A percentile compares a stretch with the other conserved stretches of the same genome.
These are phyloP conservation scores for Penicillium robsamsonii DNA, from an alignment of 495 filamentous ascomycete species.

Conservation along the genomic window DNA sequence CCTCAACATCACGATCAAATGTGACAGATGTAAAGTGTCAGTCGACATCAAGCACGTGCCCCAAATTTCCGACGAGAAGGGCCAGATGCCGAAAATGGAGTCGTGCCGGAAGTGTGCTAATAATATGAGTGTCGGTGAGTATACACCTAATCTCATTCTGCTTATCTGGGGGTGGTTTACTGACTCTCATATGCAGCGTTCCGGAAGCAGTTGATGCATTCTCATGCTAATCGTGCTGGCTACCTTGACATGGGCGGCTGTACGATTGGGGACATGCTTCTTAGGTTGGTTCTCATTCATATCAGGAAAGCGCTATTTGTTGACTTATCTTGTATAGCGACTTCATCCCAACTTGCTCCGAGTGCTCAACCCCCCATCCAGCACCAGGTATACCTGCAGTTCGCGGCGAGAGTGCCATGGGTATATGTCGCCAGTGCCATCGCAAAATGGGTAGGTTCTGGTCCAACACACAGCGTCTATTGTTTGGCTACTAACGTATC, in stretches of 20 bases:
- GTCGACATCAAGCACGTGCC: conserved; percentile 70
- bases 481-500: neutral
- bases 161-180: neutral
- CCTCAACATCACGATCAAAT: conserved; percentile 75
- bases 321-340: conserved; percentile 44
- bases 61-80: conserved; percentile 40
- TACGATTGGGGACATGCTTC: conserved; percentile 74
- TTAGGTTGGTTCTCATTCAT: conserved; percentile 50
- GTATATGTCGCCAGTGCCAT: conserved; percentile 80
- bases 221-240: conserved; percentile 71
- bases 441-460: conserved; percentile 64
- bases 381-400: conserved; percentile 65
- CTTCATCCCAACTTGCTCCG: conserved; percentile 78
- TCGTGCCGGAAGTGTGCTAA: conserved; percentile 78
- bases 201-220: conserved; percentile 73
- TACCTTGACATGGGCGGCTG: conserved; percentile 83
- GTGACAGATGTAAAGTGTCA: conserved; percentile 76
- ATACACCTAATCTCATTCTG: neutral
- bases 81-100: conserved; percentile 37
- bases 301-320: neutral
- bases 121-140: conserved; percentile 56
- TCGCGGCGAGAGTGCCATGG: conserved; percentile 71
- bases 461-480: neutral
- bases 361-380: conserved; percentile 70
- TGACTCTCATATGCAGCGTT: conserved; percentile 47